A percentile compares a stretch with the other conserved stretches of the same genome.
Evolutionary conservation across 169 alveolate species (phyloP).

Genomic region (Babesia ovata): DNA sequence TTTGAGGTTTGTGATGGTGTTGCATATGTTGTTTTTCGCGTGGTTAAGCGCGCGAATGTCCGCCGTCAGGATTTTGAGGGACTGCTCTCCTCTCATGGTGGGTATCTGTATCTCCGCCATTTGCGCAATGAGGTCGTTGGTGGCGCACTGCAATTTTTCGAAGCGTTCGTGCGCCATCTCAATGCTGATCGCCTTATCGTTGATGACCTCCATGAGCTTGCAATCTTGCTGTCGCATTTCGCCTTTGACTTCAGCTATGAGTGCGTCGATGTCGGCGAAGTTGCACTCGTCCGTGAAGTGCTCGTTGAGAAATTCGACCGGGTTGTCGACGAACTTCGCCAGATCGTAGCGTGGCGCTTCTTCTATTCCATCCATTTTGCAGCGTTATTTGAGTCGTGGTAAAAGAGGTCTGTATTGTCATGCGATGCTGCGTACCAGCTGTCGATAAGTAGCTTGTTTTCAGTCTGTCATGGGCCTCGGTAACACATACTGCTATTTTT

Average conservation of each 20-base stretch:
- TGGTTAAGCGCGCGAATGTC: constrained; percentile 59
- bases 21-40: constrained; percentile 63
- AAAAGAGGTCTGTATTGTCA: too few species aligned
- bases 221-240: constrained; percentile 58
- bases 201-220: constrained; percentile 37
- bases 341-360: constrained; percentile 26
- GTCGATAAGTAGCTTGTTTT: too few species aligned
- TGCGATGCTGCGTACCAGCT: too few species aligned
- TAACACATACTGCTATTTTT: too few species aligned
- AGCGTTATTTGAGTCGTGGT: too few species aligned
- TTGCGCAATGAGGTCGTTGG: constrained; percentile 51
- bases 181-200: constrained; percentile 60
- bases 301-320: constrained; percentile 50
- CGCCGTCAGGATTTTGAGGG: constrained; percentile 55
- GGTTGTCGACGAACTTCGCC: constrained; percentile 51
- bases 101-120: constrained; percentile 50
- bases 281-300: constrained; percentile 64
- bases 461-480: too few species aligned
- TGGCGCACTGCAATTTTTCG: constrained; percentile 59
- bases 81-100: constrained; percentile 52
- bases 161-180: constrained; percentile 53
- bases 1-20: constrained; percentile 52
- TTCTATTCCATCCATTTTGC: too few species aligned
- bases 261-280: constrained; percentile 48
- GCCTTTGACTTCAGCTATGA: constrained; percentile 42